phyloP scores from a whole-genome alignment of 2,329 filamentous ascomycete species.

The Lachnellula cervina region DNA sequence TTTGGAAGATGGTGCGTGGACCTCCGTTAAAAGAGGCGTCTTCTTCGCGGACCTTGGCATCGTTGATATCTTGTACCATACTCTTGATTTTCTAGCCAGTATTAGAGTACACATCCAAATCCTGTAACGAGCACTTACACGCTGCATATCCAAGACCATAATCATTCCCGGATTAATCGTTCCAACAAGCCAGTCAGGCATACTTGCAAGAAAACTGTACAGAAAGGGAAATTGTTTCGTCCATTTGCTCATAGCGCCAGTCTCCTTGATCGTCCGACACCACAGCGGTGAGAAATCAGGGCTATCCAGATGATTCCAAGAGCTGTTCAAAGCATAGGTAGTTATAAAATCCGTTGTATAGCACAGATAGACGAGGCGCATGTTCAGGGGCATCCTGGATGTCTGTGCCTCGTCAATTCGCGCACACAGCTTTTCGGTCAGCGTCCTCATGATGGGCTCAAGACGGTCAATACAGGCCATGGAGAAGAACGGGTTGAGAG shows the following conservation, averaged over 20 bases:
- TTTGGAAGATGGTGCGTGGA: constrained; percentile 15
- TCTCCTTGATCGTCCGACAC: constrained; percentile 15
- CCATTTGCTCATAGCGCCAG: constrained; percentile 8
- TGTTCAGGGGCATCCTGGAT: constrained; percentile 8
- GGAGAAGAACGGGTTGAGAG: constrained; percentile 24
- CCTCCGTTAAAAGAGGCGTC: constrained; percentile 1
- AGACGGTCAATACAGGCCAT: constrained; percentile 14
- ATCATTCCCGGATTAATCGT: constrained; percentile 9
- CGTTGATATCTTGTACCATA: constrained; percentile 8
- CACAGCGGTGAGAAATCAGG: constrained; percentile 20
- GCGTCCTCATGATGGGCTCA: constrained; percentile 18
- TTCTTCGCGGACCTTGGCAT: constrained; percentile 3
- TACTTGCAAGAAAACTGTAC: constrained; percentile 2
- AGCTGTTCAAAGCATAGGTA: constrained; percentile 26
- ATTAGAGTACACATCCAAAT: not conserved
- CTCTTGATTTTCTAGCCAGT: constrained; percentile 4
- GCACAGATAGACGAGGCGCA: constrained; percentile 16
- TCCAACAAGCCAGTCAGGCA: constrained; percentile 11
- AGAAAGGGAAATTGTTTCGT: constrained; percentile 23
- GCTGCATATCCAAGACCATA: constrained; percentile 14
- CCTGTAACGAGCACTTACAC: not conserved
- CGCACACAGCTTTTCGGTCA: constrained; percentile 18
- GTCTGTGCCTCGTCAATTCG: constrained; percentile 17
- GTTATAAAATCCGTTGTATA: constrained; percentile 29
- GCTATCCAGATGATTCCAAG: constrained; percentile 20